Conservation (phyloP, 2,329 filamentous ascomycete species). For the Exophiala oligosperma region DNA sequence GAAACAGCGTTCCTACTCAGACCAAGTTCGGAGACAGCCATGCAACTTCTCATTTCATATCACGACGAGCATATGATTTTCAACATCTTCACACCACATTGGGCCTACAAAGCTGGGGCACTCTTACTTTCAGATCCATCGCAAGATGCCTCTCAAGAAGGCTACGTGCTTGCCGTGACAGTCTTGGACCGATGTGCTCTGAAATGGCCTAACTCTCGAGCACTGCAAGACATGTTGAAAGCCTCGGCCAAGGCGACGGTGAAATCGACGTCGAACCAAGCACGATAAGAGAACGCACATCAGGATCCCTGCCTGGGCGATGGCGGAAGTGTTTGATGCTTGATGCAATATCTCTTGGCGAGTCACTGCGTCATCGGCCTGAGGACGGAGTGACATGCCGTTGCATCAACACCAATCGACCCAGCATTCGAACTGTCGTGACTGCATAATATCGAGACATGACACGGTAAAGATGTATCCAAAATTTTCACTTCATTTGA, state of each 20-base stretch:
- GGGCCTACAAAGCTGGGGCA: conserved; percentile 3
- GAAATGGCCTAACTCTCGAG: conserved; percentile 5
- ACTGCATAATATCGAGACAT: background rate
- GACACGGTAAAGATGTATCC: background rate
- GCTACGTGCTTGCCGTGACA: background rate
- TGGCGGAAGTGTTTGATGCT: background rate
- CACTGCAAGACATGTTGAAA: background rate
- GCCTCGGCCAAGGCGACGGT: background rate
- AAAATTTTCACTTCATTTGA: background rate
- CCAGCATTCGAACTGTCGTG: background rate
- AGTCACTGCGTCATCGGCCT: background rate
- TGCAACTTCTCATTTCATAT: background rate
- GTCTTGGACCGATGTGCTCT: conserved; percentile 5
- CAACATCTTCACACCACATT: conserved; percentile 5
- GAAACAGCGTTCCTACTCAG: conserved; percentile 1
- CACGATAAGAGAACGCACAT: too few relatives aligned
- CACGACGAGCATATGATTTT: conserved; percentile 1
- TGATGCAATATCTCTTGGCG: background rate
- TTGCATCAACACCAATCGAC: background rate
- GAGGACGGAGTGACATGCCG: background rate
- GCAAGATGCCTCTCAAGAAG: background rate
- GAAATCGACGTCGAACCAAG: background rate
- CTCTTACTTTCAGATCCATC: background rate
- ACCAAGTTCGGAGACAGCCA: background rate
- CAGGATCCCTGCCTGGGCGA: too few relatives aligned